Evolutionary conservation across 805 yeast genomes (phyloP).

Genomic region (Maudiozyma barnettii): DNA sequence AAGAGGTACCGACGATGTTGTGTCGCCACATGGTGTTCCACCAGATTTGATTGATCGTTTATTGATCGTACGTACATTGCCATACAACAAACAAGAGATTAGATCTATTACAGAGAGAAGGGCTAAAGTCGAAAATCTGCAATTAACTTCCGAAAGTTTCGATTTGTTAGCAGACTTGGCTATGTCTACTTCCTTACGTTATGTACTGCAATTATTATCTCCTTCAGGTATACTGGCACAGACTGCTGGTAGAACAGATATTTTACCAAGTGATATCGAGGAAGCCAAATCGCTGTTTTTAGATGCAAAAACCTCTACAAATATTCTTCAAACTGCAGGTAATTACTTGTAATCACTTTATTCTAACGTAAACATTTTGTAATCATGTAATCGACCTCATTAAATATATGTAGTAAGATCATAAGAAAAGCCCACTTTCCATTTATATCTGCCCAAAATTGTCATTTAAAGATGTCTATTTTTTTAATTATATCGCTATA

Average conservation of each 20-base stretch:
- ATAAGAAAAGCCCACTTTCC: too few relatives aligned
- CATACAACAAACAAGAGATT: conserved; percentile 80
- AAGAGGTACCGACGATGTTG: conserved; percentile 78
- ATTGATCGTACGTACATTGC: conserved; percentile 82
- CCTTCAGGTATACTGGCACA: conserved; percentile 82
- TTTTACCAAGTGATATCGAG: conserved; percentile 61
- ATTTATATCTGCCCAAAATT: too few relatives aligned
- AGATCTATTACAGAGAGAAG: conserved; percentile 74
- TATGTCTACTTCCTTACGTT: conserved; percentile 70
- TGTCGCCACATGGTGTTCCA: conserved; percentile 94
- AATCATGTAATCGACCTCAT: neutral
- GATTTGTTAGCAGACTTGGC: conserved; percentile 69
- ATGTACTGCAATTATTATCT: conserved; percentile 81
- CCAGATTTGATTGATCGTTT: conserved; percentile 88
- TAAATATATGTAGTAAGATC: too few relatives aligned
- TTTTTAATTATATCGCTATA: too few relatives aligned
- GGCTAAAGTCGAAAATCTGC: conserved; percentile 65
- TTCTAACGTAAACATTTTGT: neutral
- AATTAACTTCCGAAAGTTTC: conserved; percentile 58
- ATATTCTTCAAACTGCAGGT: conserved; percentile 39
- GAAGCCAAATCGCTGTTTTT: conserved; percentile 76
- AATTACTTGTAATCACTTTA: conserved; percentile 26
- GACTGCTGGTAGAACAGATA: conserved; percentile 61
- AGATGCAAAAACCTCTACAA: conserved; percentile 76
- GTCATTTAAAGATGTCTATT: too few relatives aligned